Base-by-base conservation (phyloP, 75 land plant species). In the Sequoia sempervirens region DNA sequence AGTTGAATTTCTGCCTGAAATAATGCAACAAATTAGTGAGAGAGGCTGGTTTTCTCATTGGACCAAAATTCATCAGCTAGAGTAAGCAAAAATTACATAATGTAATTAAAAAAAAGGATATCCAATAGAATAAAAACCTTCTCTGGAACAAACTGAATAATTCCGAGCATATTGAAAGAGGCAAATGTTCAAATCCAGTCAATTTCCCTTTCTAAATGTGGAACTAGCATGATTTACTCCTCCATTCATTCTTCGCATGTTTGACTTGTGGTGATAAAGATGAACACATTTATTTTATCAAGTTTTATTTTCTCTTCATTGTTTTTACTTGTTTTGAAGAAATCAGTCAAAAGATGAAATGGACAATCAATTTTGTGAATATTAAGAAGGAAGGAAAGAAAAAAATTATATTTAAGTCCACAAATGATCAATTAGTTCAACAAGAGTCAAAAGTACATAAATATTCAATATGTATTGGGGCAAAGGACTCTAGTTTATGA, bases 1-100 rank as follows among this genome's bases (percentile, higher is more conserved):
- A 98, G 92, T 75, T 95, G 90, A 80, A 96, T 80, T 84, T 98
- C 99, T 73, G 96, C 99, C 99, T 98, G 97, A 15, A 80, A 53
- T 41, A 52, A 43, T 61, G 15, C 40, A 46, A 81, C 28, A 54
- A 79, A 50, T 37, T 83, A 76, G 54, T 10, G 23, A 11, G 82
- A 45, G 80, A 37, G 28, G 32, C 20, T 75, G 23, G 17, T 38
- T 1, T 40, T 75, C 45, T 75, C 13, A 37, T 7, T 75, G 14
- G 40, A 75, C 2, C 45, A 75, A 38, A 75, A n/a, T 72, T 72
- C 37, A 72, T 32, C 36, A 34, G 13, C 13, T 72, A 38, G 5
- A 11, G 38, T 72, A 72, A 72, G n/a, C 46, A 43, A 34, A 10
- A 34, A 34, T n/a, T 72, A 32, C 75, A 72, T 5, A 32, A 70